phyloP scores from a whole-genome alignment of 2,329 filamentous ascomycete species.

The Fusarium kyushuense region DNA sequence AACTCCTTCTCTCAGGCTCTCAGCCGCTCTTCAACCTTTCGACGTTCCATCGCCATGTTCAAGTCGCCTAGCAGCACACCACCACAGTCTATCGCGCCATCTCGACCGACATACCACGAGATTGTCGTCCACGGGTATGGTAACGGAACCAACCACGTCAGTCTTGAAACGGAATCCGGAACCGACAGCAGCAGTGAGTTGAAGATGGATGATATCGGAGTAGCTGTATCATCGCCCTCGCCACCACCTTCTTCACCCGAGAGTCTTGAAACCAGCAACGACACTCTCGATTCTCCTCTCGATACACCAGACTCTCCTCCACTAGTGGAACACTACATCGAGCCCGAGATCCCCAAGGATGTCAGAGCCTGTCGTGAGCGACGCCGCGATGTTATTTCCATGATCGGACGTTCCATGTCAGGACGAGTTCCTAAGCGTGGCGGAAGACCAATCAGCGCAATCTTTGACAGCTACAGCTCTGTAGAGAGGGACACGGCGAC shows the following conservation, averaged over 20 bases:
- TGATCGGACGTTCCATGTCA: slow-evolving; percentile 45
- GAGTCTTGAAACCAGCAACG: slow-evolving; percentile 41
- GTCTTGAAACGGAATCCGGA: slow-evolving; percentile 34
- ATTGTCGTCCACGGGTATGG: slow-evolving; percentile 67
- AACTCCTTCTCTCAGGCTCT: slow-evolving; percentile 50
- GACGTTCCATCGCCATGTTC: slow-evolving; percentile 52
- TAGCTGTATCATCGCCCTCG: background rate
- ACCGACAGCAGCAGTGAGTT: slow-evolving; percentile 31
- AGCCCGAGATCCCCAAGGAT: slow-evolving; percentile 25
- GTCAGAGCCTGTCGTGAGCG: slow-evolving; percentile 47
- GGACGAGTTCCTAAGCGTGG: slow-evolving; percentile 43
- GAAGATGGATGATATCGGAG: slow-evolving; percentile 33
- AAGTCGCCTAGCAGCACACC: slow-evolving; percentile 39
- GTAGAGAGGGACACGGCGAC: background rate
- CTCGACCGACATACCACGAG: slow-evolving; percentile 58
- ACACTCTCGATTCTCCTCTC: slow-evolving; percentile 45
- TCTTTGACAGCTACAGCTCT: slow-evolving; percentile 44
- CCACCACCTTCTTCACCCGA: slow-evolving; percentile 11
- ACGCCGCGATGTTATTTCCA: slow-evolving; percentile 47
- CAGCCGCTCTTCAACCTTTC: slow-evolving; percentile 52
- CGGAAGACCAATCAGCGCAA: slow-evolving; percentile 47
- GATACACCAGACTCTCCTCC: slow-evolving; percentile 42
- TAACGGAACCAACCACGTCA: slow-evolving; percentile 62
- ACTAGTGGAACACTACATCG: slow-evolving; percentile 34
- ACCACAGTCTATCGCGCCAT: slow-evolving; percentile 27